Percentiles rank a stretch among this genome's conserved stretches.
Evolutionary conservation across 2,329 filamentous ascomycete genomes (phyloP).

Genomic region (Ophiostoma sp.): DNA sequence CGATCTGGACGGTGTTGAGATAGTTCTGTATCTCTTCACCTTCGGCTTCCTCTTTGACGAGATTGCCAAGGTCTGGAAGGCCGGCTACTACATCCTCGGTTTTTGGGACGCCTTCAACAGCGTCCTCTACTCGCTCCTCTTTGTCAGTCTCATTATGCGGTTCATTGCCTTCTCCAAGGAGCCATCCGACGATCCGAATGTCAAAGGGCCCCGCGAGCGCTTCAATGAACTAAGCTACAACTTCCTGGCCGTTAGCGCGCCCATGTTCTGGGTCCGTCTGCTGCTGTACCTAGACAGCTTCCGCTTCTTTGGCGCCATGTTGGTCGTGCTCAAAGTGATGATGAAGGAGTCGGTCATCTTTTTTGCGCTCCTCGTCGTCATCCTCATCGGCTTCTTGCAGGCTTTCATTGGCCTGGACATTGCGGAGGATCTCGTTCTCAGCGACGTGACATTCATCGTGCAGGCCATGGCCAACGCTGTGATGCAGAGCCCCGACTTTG

Average conservation of each 20-base stretch:
- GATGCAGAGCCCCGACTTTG: constrained; percentile 89
- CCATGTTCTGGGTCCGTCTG: constrained; percentile 95
- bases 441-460: constrained; percentile 72
- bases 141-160: constrained; percentile 75
- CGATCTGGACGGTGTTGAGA: constrained; percentile 80
- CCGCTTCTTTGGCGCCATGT: constrained; percentile 96
- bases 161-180: constrained; percentile 71
- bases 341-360: constrained; percentile 95
- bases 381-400: constrained; percentile 86
- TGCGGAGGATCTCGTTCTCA: constrained; percentile 68
- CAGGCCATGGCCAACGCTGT: constrained; percentile 85
- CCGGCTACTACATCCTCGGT: constrained; percentile 83
- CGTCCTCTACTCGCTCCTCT: constrained; percentile 75
- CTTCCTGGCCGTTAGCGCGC: constrained; percentile 87
- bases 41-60: constrained; percentile 90
- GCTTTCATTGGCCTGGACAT: constrained; percentile 91
- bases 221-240: constrained; percentile 89
- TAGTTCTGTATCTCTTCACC: constrained; percentile 86
- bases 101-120: constrained; percentile 98
- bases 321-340: constrained; percentile 94
- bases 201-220: constrained; percentile 50
- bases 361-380: constrained; percentile 83
- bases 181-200: constrained; percentile 36
- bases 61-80: constrained; percentile 85
- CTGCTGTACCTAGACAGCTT: constrained; percentile 90